phyloP scores from a whole-genome alignment of 352 stramenopile species.

The Lagenidium sp. region DNA sequence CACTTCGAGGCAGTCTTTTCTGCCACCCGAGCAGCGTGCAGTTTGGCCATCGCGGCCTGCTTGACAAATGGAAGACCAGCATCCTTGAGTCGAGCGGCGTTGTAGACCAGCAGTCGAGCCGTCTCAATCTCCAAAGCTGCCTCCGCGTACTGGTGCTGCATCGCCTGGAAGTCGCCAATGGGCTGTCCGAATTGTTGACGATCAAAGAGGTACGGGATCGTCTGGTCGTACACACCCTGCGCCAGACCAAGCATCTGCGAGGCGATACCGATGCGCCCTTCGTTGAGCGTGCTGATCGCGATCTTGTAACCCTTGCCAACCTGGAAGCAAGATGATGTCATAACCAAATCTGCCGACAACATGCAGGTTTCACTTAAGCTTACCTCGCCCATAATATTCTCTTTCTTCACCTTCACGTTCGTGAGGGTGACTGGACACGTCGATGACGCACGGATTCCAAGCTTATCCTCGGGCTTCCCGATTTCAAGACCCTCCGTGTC shows the following conservation, averaged over 20 bases:
- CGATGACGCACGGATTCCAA: conserved; percentile 94
- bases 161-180: conserved; percentile 93
- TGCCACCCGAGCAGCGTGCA: conserved; percentile 92
- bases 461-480: conserved; percentile 94
- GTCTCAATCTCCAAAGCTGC: conserved; percentile 93
- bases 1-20: conserved; percentile 94
- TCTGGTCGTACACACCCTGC: conserved; percentile 94
- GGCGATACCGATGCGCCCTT: conserved; percentile 94
- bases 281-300: conserved; percentile 96
- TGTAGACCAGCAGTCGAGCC: conserved; percentile 90
- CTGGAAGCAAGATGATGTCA: too few relatives aligned
- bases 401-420: conserved; percentile 90
- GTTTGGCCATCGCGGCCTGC: conserved; percentile 96
- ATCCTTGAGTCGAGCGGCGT: conserved; percentile 93
- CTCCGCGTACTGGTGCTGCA: conserved; percentile 96
- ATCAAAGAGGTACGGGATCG: conserved; percentile 94
- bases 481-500: conserved; percentile 89
- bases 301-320: conserved; percentile 95
- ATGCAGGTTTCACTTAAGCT: too few relatives aligned
- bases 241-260: conserved; percentile 96
- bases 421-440: conserved; percentile 94
- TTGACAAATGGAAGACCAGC: conserved; percentile 93
- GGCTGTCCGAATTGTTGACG: conserved; percentile 92
- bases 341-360: too few relatives aligned
- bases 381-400: conserved; percentile 91